Conservation (phyloP, 805 yeast species). For the Limtongozyma cylindracea region DNA sequence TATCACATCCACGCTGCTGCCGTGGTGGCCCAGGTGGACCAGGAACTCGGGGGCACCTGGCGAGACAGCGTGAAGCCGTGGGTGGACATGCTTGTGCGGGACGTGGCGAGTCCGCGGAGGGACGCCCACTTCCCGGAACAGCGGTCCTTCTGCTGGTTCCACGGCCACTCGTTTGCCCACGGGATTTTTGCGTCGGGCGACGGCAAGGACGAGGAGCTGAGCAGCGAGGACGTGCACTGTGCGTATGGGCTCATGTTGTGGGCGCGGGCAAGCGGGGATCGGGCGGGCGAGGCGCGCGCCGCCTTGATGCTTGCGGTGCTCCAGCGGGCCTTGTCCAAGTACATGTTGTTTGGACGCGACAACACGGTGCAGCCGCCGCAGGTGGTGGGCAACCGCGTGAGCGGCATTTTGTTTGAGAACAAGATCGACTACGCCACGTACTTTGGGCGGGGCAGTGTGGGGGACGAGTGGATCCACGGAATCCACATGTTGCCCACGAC, state of each 20-base stretch:
- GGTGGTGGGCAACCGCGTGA: conserved; percentile 37
- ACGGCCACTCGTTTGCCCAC: conserved; percentile 63
- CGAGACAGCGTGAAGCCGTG: not conserved
- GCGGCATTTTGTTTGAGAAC: conserved; percentile 54
- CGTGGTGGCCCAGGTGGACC: not conserved
- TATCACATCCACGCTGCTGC: not conserved
- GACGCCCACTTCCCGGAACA: conserved; percentile 40
- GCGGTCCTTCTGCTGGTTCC: conserved; percentile 50
- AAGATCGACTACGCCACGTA: conserved; percentile 52
- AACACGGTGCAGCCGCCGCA: conserved; percentile 28
- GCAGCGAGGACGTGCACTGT: conserved; percentile 53
- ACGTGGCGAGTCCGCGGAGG: not conserved
- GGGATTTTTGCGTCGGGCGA: conserved; percentile 49
- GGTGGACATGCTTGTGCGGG: not conserved
- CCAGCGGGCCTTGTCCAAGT: conserved; percentile 24
- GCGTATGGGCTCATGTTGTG: conserved; percentile 42
- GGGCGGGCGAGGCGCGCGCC: conserved; percentile 24
- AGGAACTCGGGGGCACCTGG: not conserved
- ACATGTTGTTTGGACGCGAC: conserved; percentile 25
- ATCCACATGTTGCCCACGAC: conserved; percentile 60
- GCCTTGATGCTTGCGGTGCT: conserved; percentile 35
- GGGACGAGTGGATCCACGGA: conserved; percentile 46
- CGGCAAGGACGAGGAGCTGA: conserved; percentile 55
- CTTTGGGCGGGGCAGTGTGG: conserved; percentile 36
- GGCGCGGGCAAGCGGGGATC: conserved; percentile 29